These are phyloP conservation scores for Lathyrus oleraceus DNA, from an alignment of 306 rosid genomes.

Conservation along the genomic window DNA sequence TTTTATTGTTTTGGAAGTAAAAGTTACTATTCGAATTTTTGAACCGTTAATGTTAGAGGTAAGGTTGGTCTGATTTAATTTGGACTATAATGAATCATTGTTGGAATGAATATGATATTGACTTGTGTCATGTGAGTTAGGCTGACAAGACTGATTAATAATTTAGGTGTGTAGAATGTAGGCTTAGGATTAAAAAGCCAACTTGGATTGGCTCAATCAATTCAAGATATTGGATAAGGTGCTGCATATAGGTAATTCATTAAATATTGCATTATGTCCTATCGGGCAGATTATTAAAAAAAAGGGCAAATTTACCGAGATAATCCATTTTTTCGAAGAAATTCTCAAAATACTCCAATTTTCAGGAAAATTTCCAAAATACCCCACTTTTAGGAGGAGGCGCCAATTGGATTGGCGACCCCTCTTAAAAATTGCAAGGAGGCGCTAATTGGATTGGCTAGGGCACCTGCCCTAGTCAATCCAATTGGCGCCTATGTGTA, in stretches of 20 bases:
- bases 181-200: not conserved
- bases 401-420: no score
- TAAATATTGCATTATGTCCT: no score
- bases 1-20: conserved; percentile 4
- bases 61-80: not conserved
- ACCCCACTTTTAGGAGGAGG: no score
- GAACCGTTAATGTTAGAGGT: not conserved
- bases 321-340: no score
- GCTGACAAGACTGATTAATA: not conserved
- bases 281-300: no score
- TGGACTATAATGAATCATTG: not conserved
- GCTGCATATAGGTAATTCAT: not conserved
- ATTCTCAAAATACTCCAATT: no score
- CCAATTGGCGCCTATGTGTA: no score
- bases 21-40: not conserved
- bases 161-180: not conserved
- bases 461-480: no score
- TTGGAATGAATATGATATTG: not conserved
- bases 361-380: no score
- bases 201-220: not conserved
- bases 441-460: no score
- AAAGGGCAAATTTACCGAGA: no score
- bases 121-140: not conserved
- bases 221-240: not conserved
- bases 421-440: no score